Base-by-base conservation (phyloP, 2,329 filamentous ascomycete species). In the Diaporthe eres region DNA sequence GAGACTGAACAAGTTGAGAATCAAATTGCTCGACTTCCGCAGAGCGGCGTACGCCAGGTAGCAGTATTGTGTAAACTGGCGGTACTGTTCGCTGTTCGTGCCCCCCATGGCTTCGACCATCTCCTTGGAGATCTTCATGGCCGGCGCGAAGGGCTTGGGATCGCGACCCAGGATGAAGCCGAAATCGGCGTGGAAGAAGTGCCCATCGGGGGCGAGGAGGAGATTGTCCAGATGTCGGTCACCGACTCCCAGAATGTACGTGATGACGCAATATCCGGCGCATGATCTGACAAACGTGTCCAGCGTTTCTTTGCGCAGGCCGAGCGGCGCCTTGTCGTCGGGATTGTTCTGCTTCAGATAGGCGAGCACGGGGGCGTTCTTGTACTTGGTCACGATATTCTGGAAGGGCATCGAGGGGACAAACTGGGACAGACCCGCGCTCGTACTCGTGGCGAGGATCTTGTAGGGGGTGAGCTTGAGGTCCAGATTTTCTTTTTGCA, bases 71-170 rank as follows among this genome's bases (percentile, higher is more conserved):
- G 97, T 97, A 86, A 99, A 99, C 72, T 94, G 91, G 58, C 93
- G 88, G 84, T 98, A 99, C 77, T 97, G 93, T 31, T 94, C 91
- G 4, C 94, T 95, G 47, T 90, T 89, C 10, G 92, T 90, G 17
- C 97, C 97, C 55, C 97, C 97, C 95, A 99, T 98, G 77, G 96
- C 97, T 81, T 99, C 97, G 4, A 98, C 95, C 97, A 99, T 99
- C 82, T 99, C 96, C 80, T 96, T 96, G 82, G 94, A 96, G 12
- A 99, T 91, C 84, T 99, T 99, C 93, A 99, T 98, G 71, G 96
- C 92, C 0, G 97, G 97, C 0, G 97, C 96, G 82, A 99, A 98
- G 0, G 97, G 97, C 82, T 99, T 99, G 0, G 97, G 97, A 80
- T 99, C 97, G 55, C 97, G 94, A 25, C 97, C 97, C 1, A 99